Base-by-base conservation (phyloP, 129 eudicot species). In the Oenanthe sinensis region DNA sequence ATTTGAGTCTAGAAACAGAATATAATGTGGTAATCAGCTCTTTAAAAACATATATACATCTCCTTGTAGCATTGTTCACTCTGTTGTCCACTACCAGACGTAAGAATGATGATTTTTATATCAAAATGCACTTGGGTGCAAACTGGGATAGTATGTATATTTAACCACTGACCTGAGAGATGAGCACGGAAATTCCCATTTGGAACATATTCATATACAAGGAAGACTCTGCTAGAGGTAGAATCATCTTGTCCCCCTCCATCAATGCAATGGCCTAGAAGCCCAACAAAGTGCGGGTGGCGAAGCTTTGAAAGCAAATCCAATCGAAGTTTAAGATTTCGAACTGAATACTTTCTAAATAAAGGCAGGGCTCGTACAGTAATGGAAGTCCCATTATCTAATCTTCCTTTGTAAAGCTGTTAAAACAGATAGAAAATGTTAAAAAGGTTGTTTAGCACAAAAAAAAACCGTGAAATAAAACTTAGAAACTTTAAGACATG, bases 271-370 rank as follows among this genome's bases (percentile, higher is more conserved):
- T 87, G 85, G 74, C 98, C 97, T 79, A 93, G 81, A 82, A 93
- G 88, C 43, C 84, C 88, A 77, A 91, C 92, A 74, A 93, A 83
- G 79, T 93, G 90, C 8, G 97, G 98, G 75, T 93, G 98, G 37
- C 85, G 87, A 84, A 93, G 95, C 90, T 91, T 93, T 69, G 98
- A 85, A 47, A 93, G 87, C 79, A 91, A 83, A 86, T 91, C 98
- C 84, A 93, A 74, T 79, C 94, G 86, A 77, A 91, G 84, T 77
- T 85, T 93, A 44, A 93, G 91, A 82, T 93, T 91, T 80, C 87
- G 86, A 70, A 85, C 81, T 22, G 94, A 86, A 81, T 85, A 87
- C 77, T 89, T 93, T 58, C 86, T 89, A 28, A 74, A 81, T 62
- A 93, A 80, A 9, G 89, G 79, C 72, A 93, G 85, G 78, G 85